Evolutionary conservation across 2,329 filamentous ascomycete species (phyloP).

Genomic region (Beauveria brongniartii): DNA sequence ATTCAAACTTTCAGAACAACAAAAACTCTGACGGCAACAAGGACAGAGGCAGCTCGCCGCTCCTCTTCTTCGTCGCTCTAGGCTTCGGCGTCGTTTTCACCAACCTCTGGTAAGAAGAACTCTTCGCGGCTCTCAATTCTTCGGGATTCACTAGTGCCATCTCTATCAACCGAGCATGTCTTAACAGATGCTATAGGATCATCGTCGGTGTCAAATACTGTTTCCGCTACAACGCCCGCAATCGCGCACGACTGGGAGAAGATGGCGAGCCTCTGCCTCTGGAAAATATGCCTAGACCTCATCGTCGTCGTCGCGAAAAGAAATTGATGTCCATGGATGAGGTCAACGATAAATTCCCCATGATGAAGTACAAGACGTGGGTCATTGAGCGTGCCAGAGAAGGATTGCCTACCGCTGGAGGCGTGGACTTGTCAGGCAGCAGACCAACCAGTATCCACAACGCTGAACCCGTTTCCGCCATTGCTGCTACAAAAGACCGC

Average conservation of each 20-base stretch:
- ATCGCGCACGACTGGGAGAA: conserved; percentile 67
- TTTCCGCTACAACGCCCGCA: conserved; percentile 94
- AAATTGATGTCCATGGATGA: conserved; percentile 99
- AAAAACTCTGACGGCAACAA: conserved; percentile 14
- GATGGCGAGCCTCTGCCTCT: conserved; percentile 86
- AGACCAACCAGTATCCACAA: conserved; percentile 66
- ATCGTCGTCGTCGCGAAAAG: conserved; percentile 86
- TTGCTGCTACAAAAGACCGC: conserved; percentile 36
- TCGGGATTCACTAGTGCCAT: not conserved
- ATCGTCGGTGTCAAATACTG: conserved; percentile 99
- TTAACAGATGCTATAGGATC: conserved; percentile 58
- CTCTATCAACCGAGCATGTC: conserved; percentile 1
- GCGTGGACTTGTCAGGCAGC: conserved; percentile 68
- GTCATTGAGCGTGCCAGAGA: conserved; percentile 73
- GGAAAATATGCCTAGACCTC: conserved; percentile 73
- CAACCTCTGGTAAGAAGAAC: conserved; percentile 77
- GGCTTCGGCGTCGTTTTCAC: conserved; percentile 98
- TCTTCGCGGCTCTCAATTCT: not conserved
- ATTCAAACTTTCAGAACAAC: conserved; percentile 16
- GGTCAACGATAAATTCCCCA: conserved; percentile 93
- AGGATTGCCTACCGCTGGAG: conserved; percentile 75
- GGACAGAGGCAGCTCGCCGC: conserved; percentile 31
- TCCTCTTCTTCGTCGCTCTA: conserved; percentile 81
- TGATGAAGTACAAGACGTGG: conserved; percentile 96
- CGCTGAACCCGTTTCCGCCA: conserved; percentile 47